Percentiles rank a stretch among this genome's conserved stretches.
phyloP scores from a whole-genome alignment of 495 filamentous ascomycete genomes.

The Rhypophila decipiens region DNA sequence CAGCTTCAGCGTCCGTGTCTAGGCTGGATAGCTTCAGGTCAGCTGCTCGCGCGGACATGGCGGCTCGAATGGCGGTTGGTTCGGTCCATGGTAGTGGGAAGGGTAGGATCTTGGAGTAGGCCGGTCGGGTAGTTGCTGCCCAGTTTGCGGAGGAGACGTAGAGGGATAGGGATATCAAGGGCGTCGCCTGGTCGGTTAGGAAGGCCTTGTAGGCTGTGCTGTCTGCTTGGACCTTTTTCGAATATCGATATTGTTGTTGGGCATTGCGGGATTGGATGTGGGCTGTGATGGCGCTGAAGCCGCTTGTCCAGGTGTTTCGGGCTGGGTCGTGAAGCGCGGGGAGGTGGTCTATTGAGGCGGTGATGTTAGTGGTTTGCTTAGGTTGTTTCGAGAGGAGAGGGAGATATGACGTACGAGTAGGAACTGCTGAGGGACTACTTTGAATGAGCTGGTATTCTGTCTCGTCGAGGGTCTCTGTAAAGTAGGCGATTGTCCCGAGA shows the following conservation, averaged over 20 bases:
- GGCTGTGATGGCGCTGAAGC: conserved; percentile 67
- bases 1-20: conserved; percentile 37
- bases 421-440: conserved; percentile 65
- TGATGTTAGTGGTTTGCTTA: not conserved
- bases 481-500: conserved; percentile 67
- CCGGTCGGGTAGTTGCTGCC: conserved; percentile 60
- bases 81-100: conserved; percentile 81
- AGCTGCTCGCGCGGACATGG: conserved; percentile 63
- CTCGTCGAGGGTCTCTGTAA: conserved; percentile 50
- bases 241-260: conserved; percentile 52
- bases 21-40: conserved; percentile 58
- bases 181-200: conserved; percentile 55
- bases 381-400: not conserved
- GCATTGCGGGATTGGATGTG: conserved; percentile 45
- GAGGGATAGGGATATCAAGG: conserved; percentile 71
- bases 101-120: conserved; percentile 67
- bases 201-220: conserved; percentile 64
- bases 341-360: conserved; percentile 54
- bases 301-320: conserved; percentile 51
- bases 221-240: conserved; percentile 52
- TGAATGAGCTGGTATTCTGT: conserved; percentile 69
- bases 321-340: conserved; percentile 62
- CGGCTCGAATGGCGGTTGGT: conserved; percentile 57
- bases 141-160: conserved; percentile 89
- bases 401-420: conserved; percentile 55